phyloP scores from a whole-genome alignment of 768 basidiomycete species.

The Neoboletus magnificus region DNA sequence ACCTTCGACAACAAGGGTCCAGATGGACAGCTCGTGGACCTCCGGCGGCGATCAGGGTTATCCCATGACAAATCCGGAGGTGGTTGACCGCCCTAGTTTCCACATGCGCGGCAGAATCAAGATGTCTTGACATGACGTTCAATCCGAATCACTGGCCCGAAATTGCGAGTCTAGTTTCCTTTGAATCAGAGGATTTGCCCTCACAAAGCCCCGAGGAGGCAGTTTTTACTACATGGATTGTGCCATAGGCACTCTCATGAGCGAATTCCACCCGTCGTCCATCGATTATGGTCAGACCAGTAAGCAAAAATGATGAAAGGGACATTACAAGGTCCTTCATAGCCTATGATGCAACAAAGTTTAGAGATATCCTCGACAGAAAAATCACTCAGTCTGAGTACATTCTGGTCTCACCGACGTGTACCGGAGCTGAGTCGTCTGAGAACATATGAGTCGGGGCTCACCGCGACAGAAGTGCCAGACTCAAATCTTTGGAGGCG shows the following conservation, averaged over 20 bases:
- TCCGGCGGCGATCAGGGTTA: constrained; percentile 2
- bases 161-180: background rate
- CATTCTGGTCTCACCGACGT: background rate
- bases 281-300: background rate
- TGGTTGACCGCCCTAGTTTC: constrained; percentile 5
- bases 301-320: background rate
- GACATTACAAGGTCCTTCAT: background rate
- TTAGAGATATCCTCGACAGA: background rate
- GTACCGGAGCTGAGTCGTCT: background rate
- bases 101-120: background rate
- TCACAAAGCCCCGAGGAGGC: background rate
- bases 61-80: constrained; percentile 6
- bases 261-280: background rate
- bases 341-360: background rate
- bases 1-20: constrained; percentile 5
- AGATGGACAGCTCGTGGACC: constrained; percentile 6
- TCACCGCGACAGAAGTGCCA: background rate
- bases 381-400: background rate
- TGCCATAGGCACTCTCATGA: background rate
- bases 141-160: background rate
- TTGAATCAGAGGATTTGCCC: background rate
- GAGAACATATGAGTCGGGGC: background rate
- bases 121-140: background rate
- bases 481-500: background rate
- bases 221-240: background rate